Evolutionary conservation across 2,329 filamentous ascomycete genomes (phyloP).

Genomic region (Leptographium radiaticola): DNA sequence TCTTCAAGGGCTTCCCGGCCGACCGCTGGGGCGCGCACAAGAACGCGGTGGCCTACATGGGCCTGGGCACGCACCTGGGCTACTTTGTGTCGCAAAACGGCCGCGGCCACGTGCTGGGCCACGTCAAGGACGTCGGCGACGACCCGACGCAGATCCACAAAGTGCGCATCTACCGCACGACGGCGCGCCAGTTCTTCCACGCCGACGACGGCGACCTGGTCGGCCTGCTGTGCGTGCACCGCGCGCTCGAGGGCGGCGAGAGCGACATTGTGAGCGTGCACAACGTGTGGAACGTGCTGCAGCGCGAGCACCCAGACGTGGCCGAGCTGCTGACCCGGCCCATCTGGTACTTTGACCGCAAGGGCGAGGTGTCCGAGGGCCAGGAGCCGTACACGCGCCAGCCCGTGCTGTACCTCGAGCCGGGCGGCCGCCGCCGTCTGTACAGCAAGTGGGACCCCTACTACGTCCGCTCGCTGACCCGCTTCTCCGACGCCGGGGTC

Average conservation of each 20-base stretch:
- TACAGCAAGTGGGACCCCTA: constrained; percentile 89
- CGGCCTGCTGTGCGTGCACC: constrained; percentile 67
- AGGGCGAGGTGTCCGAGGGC: constrained; percentile 65
- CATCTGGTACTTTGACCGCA: constrained; percentile 86
- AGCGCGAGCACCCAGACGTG: constrained; percentile 63
- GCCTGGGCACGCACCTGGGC: constrained; percentile 70
- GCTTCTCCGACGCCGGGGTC: constrained; percentile 60
- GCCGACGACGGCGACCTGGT: constrained; percentile 74
- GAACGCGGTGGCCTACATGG: constrained; percentile 82
- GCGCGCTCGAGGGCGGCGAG: constrained; percentile 69
- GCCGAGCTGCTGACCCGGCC: constrained; percentile 62
- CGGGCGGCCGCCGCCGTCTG: constrained; percentile 48
- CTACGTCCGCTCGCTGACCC: constrained; percentile 61
- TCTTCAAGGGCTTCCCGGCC: constrained; percentile 79
- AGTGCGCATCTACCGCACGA: constrained; percentile 82
- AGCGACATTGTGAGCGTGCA: constrained; percentile 70
- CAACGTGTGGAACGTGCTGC: constrained; percentile 69
- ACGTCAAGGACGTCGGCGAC: constrained; percentile 80
- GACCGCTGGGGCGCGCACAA: constrained; percentile 64
- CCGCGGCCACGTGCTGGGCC: constrained; percentile 71
- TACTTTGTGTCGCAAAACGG: constrained; percentile 84
- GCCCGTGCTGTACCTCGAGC: constrained; percentile 66
- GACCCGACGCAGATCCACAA: constrained; percentile 71
- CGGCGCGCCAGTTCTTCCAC: constrained; percentile 76
- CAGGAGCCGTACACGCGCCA: constrained; percentile 63